Percentiles rank a stretch among this genome's conserved stretches.
Evolutionary conservation across 306 rosid genomes (phyloP).

Genomic region (Cucumis hystrix): DNA sequence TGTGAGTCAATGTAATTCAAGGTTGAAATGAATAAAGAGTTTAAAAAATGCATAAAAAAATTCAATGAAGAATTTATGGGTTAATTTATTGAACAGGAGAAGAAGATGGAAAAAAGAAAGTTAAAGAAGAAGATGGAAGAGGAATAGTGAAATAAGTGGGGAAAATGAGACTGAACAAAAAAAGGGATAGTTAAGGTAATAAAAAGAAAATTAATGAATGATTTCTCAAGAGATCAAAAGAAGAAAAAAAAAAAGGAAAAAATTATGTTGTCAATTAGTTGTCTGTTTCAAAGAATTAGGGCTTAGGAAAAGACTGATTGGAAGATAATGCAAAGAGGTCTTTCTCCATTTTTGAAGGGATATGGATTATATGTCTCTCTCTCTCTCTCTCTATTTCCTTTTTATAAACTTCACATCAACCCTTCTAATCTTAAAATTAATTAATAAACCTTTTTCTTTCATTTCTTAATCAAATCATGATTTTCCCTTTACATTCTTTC

Average conservation of each 20-base stretch:
- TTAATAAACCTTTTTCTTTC: background rate
- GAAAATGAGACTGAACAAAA: background rate
- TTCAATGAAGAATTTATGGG: background rate
- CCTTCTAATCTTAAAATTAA: background rate
- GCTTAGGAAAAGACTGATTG: background rate
- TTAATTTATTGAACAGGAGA: background rate
- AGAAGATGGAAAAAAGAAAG: background rate
- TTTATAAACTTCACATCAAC: background rate
- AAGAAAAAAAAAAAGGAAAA: too few species aligned
- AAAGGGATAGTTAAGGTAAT: background rate
- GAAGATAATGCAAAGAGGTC: constrained; percentile 5
- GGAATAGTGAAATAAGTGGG: background rate
- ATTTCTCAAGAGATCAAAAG: background rate
- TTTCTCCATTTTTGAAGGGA: constrained; percentile 4
- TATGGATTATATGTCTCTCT: constrained; percentile 3
- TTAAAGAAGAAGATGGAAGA: background rate
- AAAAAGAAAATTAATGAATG: too few species aligned
- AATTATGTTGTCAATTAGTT: background rate
- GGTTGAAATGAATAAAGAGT: background rate
- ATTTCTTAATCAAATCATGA: background rate
- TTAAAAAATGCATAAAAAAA: background rate
- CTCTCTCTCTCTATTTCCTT: background rate
- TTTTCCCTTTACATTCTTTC: background rate
- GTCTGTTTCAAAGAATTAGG: background rate
- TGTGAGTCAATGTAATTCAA: background rate